Evolutionary conservation across 371 early-diverging fungal genomes (phyloP).

Genomic region (Mucor indicus): DNA sequence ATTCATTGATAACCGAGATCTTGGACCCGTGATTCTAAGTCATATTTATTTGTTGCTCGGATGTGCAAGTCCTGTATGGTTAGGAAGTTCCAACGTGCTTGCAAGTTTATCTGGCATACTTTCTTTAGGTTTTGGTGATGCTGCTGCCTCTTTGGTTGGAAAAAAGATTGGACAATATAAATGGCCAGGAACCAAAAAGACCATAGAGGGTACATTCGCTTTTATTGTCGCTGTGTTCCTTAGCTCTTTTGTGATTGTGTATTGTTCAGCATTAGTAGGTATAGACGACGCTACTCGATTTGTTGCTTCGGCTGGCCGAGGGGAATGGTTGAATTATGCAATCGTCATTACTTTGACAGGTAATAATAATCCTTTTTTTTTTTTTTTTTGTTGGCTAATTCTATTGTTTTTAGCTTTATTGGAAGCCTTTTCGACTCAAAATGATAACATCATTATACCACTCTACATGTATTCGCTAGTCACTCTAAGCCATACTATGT

Average conservation of each 20-base stretch:
- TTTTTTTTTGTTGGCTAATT: background rate
- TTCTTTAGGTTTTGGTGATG: constrained; percentile 85
- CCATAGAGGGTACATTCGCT: constrained; percentile 85
- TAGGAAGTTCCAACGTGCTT: constrained; percentile 52
- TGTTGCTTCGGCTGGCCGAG: constrained; percentile 19
- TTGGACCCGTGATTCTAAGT: constrained; percentile 77
- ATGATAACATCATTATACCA: constrained; percentile 78
- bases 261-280: constrained; percentile 21
- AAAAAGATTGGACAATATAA: constrained; percentile 63
- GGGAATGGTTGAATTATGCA: constrained; percentile 21
- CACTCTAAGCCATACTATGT: background rate
- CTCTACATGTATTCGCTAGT: constrained; percentile 62
- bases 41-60: constrained; percentile 89
- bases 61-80: constrained; percentile 89
- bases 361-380: constrained; percentile 3
- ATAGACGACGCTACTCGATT: constrained; percentile 19
- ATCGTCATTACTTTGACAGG: constrained; percentile 33
- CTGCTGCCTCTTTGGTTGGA: constrained; percentile 86
- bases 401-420: constrained; percentile 35
- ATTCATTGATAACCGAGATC: constrained; percentile 83
- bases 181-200: constrained; percentile 81
- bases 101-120: constrained; percentile 78
- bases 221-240: constrained; percentile 66
- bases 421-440: constrained; percentile 68
- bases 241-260: constrained; percentile 40